Evolutionary conservation across 768 basidiomycete genomes (phyloP).

Genomic region (Podaxis rugospora): DNA sequence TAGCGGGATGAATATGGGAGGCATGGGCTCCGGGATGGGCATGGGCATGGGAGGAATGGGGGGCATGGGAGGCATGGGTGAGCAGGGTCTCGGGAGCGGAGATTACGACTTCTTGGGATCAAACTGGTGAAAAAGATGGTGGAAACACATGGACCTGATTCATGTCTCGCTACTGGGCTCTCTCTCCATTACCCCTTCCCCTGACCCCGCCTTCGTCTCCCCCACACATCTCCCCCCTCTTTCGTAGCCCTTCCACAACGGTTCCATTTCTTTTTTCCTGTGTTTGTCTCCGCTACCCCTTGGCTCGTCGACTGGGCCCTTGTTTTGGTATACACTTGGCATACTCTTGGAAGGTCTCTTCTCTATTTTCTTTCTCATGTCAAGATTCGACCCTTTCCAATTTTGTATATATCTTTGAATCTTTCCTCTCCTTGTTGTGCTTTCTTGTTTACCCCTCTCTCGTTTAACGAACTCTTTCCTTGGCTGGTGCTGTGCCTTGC

Average conservation of each 20-base stretch:
- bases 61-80: slow-evolving; percentile 8
- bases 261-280: background rate
- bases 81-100: slow-evolving; percentile 6
- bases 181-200: background rate
- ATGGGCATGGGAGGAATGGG: slow-evolving; percentile 5
- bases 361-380: background rate
- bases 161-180: background rate
- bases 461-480: background rate
- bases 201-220: background rate
- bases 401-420: background rate
- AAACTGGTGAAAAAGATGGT: slow-evolving; percentile 1
- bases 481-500: background rate
- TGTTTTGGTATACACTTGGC: slow-evolving; percentile 2
- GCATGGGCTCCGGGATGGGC: slow-evolving; percentile 3
- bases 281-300: background rate
- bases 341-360: background rate
- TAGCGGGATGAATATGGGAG: slow-evolving; percentile 1
- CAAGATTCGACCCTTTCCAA: too few species aligned
- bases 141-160: background rate
- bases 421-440: background rate
- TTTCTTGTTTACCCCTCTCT: slow-evolving; percentile 1
- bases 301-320: background rate
- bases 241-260: too few species aligned
- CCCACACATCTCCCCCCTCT: background rate
- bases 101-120: slow-evolving; percentile 8